Base-by-base conservation (phyloP, 169 alveolate species). In the Cryptosporidium baileyi region DNA sequence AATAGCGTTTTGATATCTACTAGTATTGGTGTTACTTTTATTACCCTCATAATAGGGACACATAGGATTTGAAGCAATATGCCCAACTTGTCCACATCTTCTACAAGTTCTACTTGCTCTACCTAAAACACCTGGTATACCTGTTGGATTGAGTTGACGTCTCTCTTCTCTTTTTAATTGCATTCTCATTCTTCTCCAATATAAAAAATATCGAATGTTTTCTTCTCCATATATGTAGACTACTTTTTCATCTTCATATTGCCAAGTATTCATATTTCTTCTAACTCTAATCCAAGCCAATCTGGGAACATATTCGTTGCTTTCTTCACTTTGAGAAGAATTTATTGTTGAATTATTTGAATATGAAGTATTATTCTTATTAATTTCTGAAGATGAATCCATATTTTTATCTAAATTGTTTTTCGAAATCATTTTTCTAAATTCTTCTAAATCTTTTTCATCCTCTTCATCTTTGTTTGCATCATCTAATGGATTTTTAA, bases 61-160 rank as follows among this genome's bases (percentile, higher is more conserved):
- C 81, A 92, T 94, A 44, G 94, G 95, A 81, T 93, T 93, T 22
- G 96, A 93, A 24, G 96, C 94, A 54, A 93, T 93, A 80, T 93
- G 96, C 0, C 96, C 96, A 0, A 92, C 85, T 82, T 92, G 95
- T 19, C 96, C 96, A 47, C 96, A 93, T 28, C 89, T 89, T 8
- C 96, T 79, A 80, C 96, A 93, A 6, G 93, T 63, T 22, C 96
- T 32, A 80, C 88, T 89, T 65, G 67, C 93, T 89, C 89, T 59
- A 7, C 89, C 89, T 26, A 80, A 89, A 41, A 60, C 89, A 30
- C 85, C 85, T 8, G 85, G 85, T 24, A 74, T 22, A 6, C 85
- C 85, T 2, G 85, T 74, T 2, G 85, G 85, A 41, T 74, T 74
- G 0, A 74, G 43, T 28, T 74, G 85, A 17, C 85, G 85, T n/a